Percentiles rank a stretch among this genome's conserved stretches.
Conservation (phyloP, 352 stramenopile species). For the Discostella stelligera region DNA sequence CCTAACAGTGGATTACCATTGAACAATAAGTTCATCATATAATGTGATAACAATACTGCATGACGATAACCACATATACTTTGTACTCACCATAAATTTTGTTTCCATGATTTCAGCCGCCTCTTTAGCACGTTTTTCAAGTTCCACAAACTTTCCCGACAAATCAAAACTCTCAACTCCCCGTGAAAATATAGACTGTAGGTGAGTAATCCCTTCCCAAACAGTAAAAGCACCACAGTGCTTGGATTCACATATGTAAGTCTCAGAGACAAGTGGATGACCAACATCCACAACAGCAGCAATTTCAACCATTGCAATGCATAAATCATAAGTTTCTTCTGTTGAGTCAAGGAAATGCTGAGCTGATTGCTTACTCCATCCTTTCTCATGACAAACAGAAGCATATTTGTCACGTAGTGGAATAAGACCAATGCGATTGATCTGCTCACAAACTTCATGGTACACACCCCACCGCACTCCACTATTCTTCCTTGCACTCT, state of each 20-base stretch:
- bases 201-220: conserved; percentile 4
- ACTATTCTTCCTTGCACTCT: no score
- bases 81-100: neutral
- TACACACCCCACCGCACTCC: no score
- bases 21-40: no score
- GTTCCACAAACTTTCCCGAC: conserved; percentile 9
- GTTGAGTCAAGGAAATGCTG: no score
- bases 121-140: conserved; percentile 9
- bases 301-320: conserved; percentile 1
- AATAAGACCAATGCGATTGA: no score
- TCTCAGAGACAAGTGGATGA: neutral
- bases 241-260: conserved; percentile 8
- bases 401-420: no score
- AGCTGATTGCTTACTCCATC: no score
- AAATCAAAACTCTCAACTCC: conserved; percentile 10
- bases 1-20: no score
- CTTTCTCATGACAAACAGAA: no score
- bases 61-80: neutral
- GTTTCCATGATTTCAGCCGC: conserved; percentile 6
- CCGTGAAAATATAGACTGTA: neutral
- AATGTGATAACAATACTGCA: no score
- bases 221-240: conserved; percentile 9
- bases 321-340: neutral
- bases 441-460: no score
- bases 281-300: conserved; percentile 21